A percentile compares a stretch with the other conserved stretches of the same genome.
phyloP scores from a whole-genome alignment of 495 filamentous ascomycete species.

The Lentithecium fluviatile region DNA sequence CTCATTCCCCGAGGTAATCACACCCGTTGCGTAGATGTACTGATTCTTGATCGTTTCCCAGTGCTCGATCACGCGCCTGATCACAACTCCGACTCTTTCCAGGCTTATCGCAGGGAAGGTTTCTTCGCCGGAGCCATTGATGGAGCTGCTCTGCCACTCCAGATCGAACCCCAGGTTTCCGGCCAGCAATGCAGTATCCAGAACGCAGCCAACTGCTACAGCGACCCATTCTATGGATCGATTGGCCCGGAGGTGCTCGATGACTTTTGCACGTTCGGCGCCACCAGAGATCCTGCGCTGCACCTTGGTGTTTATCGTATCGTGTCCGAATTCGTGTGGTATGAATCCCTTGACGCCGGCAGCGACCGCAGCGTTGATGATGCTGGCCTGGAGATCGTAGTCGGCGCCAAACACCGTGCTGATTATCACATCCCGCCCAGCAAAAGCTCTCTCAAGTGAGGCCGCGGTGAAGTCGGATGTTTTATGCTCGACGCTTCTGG shows the following conservation, averaged over 20 bases:
- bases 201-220: constrained; percentile 28
- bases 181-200: constrained; percentile 27
- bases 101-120: constrained; percentile 32
- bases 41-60: constrained; percentile 36
- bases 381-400: constrained; percentile 29
- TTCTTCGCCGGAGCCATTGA: constrained; percentile 34
- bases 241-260: constrained; percentile 8
- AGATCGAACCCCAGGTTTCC: constrained; percentile 37
- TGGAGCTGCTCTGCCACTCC: constrained; percentile 36
- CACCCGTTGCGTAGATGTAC: constrained; percentile 33
- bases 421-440: constrained; percentile 51
- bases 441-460: constrained; percentile 44
- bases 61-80: constrained; percentile 21
- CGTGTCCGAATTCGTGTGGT: constrained; percentile 44
- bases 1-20: constrained; percentile 28
- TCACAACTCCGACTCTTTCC: constrained; percentile 28
- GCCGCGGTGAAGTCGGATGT: constrained; percentile 60
- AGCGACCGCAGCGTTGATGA: constrained; percentile 41
- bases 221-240: constrained; percentile 26
- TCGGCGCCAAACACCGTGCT: constrained; percentile 38
- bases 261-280: constrained; percentile 8
- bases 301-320: constrained; percentile 36
- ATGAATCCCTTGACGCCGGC: constrained; percentile 45
- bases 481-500: constrained; percentile 10
- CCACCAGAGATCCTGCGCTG: constrained; percentile 10